phyloP scores from a whole-genome alignment of 176 grass and related monocot genomes.

The Avena eriantha region DNA sequence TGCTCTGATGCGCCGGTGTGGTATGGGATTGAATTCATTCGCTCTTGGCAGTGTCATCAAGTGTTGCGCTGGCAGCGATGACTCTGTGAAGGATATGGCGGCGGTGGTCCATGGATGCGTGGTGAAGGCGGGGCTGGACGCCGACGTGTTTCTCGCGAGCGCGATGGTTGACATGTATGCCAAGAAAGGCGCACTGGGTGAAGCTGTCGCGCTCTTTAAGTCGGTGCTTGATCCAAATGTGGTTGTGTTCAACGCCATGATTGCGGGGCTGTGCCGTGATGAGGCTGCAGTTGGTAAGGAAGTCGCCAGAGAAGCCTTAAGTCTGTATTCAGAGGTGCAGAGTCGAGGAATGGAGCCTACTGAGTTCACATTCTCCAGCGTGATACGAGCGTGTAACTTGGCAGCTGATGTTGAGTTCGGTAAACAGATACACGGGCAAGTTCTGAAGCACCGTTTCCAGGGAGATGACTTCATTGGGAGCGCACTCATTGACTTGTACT shows the following conservation, averaged over 20 bases:
- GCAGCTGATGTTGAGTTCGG: conserved; percentile 53
- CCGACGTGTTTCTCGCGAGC: conserved; percentile 57
- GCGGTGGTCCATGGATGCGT: conserved; percentile 67
- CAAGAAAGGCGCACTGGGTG: conserved; percentile 47
- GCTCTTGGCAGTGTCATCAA: conserved; percentile 79
- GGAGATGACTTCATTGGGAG: conserved; percentile 68
- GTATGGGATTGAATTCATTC: conserved; percentile 61
- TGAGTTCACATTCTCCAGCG: conserved; percentile 72
- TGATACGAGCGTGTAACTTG: conserved; percentile 54
- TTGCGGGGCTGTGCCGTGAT: conserved; percentile 56
- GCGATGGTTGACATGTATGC: conserved; percentile 71
- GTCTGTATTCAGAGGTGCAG: conserved; percentile 61
- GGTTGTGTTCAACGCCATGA: conserved; percentile 79
- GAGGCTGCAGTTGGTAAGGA: conserved; percentile 42
- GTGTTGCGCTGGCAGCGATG: conserved; percentile 38
- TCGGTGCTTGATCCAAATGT: conserved; percentile 62
- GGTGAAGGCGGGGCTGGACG: conserved; percentile 63
- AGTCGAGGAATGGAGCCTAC: conserved; percentile 65
- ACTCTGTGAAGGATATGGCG: conserved; percentile 15
- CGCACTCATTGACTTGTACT: conserved; percentile 71
- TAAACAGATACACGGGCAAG: conserved; percentile 70
- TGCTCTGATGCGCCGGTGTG: conserved; percentile 44
- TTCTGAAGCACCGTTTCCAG: conserved; percentile 57
- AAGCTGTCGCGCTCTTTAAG: conserved; percentile 58
- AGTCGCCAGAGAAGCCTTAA: conserved; percentile 35